These are phyloP conservation scores for Penicillium steckii DNA, from an alignment of 495 filamentous ascomycete genomes.

Conservation along the genomic window DNA sequence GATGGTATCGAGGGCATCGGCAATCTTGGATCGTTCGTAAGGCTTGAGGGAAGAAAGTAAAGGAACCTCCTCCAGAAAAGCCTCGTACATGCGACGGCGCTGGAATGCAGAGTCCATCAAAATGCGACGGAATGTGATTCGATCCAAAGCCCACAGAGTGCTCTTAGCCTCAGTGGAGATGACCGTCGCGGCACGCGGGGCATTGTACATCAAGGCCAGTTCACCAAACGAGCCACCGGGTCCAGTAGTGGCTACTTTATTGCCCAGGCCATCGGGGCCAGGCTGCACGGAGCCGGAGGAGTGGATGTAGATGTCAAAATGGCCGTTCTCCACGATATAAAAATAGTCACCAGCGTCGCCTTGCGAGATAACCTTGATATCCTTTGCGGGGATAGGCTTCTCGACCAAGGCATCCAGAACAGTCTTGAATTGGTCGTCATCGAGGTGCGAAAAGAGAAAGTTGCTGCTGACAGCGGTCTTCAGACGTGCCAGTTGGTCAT, in stretches of 20 bases:
- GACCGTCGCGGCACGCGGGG: slow-evolving; percentile 94
- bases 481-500: slow-evolving; percentile 76
- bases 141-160: slow-evolving; percentile 91
- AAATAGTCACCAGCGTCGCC: slow-evolving; percentile 97
- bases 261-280: slow-evolving; percentile 80
- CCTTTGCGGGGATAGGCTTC: slow-evolving; percentile 92
- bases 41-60: slow-evolving; percentile 79
- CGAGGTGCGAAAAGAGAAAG: slow-evolving; percentile 92
- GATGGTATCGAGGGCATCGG: slow-evolving; percentile 87
- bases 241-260: slow-evolving; percentile 76
- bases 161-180: slow-evolving; percentile 75
- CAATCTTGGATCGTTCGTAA: slow-evolving; percentile 95
- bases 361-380: slow-evolving; percentile 94
- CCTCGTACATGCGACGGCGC: slow-evolving; percentile 93
- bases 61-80: slow-evolving; percentile 94
- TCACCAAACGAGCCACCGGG: slow-evolving; percentile 97
- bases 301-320: slow-evolving; percentile 92
- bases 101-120: slow-evolving; percentile 98
- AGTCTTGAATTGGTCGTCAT: slow-evolving; percentile 84
- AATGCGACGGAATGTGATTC: slow-evolving; percentile 95
- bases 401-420: slow-evolving; percentile 90
- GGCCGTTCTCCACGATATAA: slow-evolving; percentile 90
- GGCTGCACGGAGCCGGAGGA: slow-evolving; percentile 72
- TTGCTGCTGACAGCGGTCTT: slow-evolving; percentile 81
- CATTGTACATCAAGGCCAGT: slow-evolving; percentile 97